Conservation (phyloP, 371 early-diverging fungal species). For the Gilbertella persicaria region DNA sequence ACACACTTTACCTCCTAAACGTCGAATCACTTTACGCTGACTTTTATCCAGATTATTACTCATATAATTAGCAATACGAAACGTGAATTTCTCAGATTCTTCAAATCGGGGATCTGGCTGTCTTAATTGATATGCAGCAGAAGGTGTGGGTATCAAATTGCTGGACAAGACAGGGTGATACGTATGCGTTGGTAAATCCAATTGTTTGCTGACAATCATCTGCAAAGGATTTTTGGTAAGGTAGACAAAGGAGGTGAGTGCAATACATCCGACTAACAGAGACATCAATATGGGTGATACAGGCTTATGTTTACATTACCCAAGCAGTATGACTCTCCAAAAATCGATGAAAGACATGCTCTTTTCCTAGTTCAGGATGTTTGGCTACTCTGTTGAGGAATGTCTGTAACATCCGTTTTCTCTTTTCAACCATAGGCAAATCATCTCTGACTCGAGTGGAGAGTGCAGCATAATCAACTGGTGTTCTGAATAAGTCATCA, state of each 20-base stretch:
- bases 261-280: slow-evolving; percentile 69
- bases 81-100: slow-evolving; percentile 79
- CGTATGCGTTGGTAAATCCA: slow-evolving; percentile 23
- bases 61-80: slow-evolving; percentile 73
- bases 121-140: slow-evolving; percentile 57
- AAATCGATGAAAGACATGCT: slow-evolving; percentile 91
- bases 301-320: slow-evolving; percentile 36
- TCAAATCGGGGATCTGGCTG: slow-evolving; percentile 78
- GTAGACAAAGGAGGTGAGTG: slow-evolving; percentile 51
- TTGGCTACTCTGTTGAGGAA: slow-evolving; percentile 88
- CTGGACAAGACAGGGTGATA: slow-evolving; percentile 27
- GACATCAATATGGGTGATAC: background rate
- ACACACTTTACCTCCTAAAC: slow-evolving; percentile 58
- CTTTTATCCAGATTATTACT: slow-evolving; percentile 69
- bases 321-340: slow-evolving; percentile 71
- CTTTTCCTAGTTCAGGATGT: slow-evolving; percentile 84
- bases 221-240: slow-evolving; percentile 64
- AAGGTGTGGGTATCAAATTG: slow-evolving; percentile 59
- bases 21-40: slow-evolving; percentile 68
- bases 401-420: slow-evolving; percentile 92
- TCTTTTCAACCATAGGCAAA: slow-evolving; percentile 80
- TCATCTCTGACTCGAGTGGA: slow-evolving; percentile 91
- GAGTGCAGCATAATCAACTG: slow-evolving; percentile 84
- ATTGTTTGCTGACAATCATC: slow-evolving; percentile 33
- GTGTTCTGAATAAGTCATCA: slow-evolving; percentile 14